A percentile compares a stretch with the other conserved stretches of the same genome.
Evolutionary conservation across 2,329 filamentous ascomycete genomes (phyloP).

Genomic region (Penicillium sp.): DNA sequence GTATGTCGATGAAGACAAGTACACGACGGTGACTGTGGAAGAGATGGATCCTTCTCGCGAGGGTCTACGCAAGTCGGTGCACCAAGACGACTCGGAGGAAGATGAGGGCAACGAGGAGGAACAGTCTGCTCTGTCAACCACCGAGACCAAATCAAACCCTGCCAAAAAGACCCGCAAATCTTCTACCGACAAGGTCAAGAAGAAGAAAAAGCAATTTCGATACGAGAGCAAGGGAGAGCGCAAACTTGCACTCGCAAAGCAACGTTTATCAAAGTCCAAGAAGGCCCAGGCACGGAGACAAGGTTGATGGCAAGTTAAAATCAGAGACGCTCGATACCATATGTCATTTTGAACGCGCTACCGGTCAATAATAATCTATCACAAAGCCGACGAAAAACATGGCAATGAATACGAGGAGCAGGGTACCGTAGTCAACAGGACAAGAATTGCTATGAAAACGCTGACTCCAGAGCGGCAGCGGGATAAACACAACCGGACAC

Average conservation of each 20-base stretch:
- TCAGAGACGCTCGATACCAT: conserved; percentile 10
- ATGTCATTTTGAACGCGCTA: not conserved
- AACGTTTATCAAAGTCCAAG: conserved; percentile 64
- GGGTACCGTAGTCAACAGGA: conserved; percentile 15
- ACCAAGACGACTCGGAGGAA: conserved; percentile 27
- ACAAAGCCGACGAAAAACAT: conserved; percentile 10
- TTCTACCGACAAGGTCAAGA: conserved; percentile 55
- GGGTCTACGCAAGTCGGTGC: conserved; percentile 56
- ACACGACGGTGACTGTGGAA: conserved; percentile 90
- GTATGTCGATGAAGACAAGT: conserved; percentile 93
- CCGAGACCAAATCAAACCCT: conserved; percentile 33
- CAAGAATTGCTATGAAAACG: conserved; percentile 18
- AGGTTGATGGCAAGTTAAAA: conserved; percentile 22
- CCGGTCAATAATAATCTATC: conserved; percentile 11
- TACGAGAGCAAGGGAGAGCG: conserved; percentile 87
- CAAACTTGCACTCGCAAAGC: conserved; percentile 54
- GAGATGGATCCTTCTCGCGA: conserved; percentile 73
- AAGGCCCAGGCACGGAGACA: conserved; percentile 55
- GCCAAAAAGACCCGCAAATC: conserved; percentile 45
- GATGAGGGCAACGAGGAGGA: conserved; percentile 22
- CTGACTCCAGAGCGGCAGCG: conserved; percentile 13
- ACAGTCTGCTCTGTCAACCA: conserved; percentile 31
- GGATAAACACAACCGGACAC: conserved; percentile 23
- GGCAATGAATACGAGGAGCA: conserved; percentile 14
- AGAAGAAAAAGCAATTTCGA: conserved; percentile 84